Evolutionary conservation across 257 asterid species (phyloP).

Genomic region (Nicotiana noctiflora): DNA sequence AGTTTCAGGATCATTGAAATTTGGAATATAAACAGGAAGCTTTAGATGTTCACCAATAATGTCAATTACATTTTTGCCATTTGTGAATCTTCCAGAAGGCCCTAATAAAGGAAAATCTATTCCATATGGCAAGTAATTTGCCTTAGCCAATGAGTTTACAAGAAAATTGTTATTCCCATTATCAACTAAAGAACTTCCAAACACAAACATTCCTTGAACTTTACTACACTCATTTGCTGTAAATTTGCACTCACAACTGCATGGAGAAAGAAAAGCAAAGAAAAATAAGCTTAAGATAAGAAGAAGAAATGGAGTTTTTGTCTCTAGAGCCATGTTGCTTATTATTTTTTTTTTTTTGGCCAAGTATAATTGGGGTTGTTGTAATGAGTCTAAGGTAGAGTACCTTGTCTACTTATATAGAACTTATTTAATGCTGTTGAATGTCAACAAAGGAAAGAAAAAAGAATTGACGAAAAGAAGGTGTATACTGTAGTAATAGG

Average conservation of each 20-base stretch:
- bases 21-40: constrained; percentile 43
- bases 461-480: neutral
- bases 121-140: constrained; percentile 62
- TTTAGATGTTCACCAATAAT: constrained; percentile 38
- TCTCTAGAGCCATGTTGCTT: neutral
- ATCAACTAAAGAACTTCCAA: constrained; percentile 81
- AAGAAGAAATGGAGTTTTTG: neutral
- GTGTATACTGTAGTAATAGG: too few relatives aligned
- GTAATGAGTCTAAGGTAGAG: neutral
- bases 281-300: neutral
- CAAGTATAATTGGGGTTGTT: neutral
- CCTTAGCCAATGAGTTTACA: constrained; percentile 45
- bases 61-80: constrained; percentile 59
- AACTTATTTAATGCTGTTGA: neutral
- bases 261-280: neutral
- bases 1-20: constrained; percentile 60
- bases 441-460: neutral
- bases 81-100: constrained; percentile 65
- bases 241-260: neutral
- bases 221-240: constrained; percentile 2
- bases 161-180: constrained; percentile 76
- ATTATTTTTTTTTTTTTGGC: neutral
- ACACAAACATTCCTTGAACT: constrained; percentile 62
- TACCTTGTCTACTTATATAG: neutral
- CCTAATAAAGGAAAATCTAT: constrained; percentile 46